Evolutionary conservation across 129 eudicot species (phyloP).

Genomic region (Escallonia rubra): DNA sequence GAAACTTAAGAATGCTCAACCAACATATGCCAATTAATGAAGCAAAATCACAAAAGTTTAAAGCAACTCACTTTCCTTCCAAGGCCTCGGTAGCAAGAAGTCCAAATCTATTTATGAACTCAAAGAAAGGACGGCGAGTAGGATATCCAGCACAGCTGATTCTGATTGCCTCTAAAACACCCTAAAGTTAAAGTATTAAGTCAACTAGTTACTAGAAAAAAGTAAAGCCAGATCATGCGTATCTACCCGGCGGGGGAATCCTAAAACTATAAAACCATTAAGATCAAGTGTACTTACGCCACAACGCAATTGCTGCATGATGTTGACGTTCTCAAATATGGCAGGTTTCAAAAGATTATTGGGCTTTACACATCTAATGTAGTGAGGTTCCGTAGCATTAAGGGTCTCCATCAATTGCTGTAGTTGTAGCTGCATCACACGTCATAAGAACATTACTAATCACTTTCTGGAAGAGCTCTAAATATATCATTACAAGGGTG

Average conservation of each 20-base stretch:
- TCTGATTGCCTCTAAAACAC: conserved; percentile 98
- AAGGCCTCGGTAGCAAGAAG: conserved; percentile 81
- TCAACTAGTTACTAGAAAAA: not conserved
- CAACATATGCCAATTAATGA: not conserved
- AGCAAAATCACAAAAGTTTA: conserved; percentile 22
- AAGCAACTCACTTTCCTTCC: conserved; percentile 58
- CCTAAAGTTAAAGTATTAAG: conserved; percentile 45
- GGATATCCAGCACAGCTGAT: conserved; percentile 99
- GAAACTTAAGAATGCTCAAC: not conserved
- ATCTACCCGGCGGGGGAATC: too few relatives aligned
- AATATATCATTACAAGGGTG: too few relatives aligned
- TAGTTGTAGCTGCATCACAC: conserved; percentile 65
- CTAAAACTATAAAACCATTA: not conserved
- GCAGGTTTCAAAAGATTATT: conserved; percentile 88
- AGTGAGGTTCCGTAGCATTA: conserved; percentile 94
- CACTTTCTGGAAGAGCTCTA: too few relatives aligned
- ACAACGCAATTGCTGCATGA: conserved; percentile 96
- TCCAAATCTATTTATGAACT: conserved; percentile 94
- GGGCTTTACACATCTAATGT: conserved; percentile 96
- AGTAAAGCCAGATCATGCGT: not conserved
- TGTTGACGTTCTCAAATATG: conserved; percentile 80
- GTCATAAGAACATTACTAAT: too few relatives aligned
- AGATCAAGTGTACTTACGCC: conserved; percentile 64
- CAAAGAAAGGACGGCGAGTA: conserved; percentile 97
- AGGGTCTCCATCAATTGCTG: conserved; percentile 94